These are phyloP conservation scores for Colletotrichum tropicale DNA, from an alignment of 2,329 filamentous ascomycete species.

Conservation along the genomic window DNA sequence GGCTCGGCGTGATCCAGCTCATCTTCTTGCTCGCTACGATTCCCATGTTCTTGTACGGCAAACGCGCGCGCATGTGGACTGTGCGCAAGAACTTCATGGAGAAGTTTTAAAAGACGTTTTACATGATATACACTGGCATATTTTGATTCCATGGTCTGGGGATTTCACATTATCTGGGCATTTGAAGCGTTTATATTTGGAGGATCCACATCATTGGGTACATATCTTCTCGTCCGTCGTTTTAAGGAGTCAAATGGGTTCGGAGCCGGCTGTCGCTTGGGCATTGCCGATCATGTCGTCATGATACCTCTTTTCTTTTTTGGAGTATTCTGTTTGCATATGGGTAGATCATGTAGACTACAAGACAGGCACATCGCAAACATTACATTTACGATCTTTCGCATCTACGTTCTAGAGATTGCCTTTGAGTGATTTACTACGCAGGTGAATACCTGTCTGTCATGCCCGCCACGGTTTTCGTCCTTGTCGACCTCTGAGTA, in stretches of 20 bases:
- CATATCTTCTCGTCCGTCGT: background rate
- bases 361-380: background rate
- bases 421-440: too few relatives aligned
- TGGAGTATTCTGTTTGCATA: background rate
- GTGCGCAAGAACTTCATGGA: conserved; percentile 87
- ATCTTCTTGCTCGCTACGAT: conserved; percentile 75
- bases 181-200: background rate
- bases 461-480: too few relatives aligned
- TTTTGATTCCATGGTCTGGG: background rate
- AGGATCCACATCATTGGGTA: background rate
- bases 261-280: background rate
- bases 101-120: conserved; percentile 52
- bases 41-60: conserved; percentile 94
- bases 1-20: conserved; percentile 85
- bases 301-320: background rate
- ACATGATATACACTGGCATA: background rate
- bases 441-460: too few relatives aligned
- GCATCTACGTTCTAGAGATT: too few relatives aligned
- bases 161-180: background rate
- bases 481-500: too few relatives aligned
- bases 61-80: conserved; percentile 93
- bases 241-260: background rate
- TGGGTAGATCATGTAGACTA: background rate
- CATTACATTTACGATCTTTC: background rate
- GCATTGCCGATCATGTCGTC: background rate